Evolutionary conservation across 148 eudicot species (phyloP).

Genomic region (Fagopyrum tataricum): DNA sequence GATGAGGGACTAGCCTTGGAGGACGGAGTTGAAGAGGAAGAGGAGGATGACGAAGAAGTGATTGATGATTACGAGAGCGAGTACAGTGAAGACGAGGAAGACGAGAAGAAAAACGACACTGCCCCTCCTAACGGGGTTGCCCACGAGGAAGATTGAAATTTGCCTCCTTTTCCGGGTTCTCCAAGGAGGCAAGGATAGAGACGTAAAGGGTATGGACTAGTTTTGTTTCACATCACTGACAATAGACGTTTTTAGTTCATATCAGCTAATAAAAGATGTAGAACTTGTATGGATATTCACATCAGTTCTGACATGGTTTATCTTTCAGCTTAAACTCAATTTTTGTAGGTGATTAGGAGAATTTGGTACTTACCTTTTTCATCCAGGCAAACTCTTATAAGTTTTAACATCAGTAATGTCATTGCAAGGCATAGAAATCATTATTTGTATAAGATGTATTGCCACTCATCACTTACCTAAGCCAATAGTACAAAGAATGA

Average conservation of each 20-base stretch:
- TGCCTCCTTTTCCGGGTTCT: background rate
- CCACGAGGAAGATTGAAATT: background rate
- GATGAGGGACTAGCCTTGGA: constrained; percentile 29
- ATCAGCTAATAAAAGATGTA: background rate
- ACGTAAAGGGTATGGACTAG: background rate
- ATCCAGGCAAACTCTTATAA: background rate
- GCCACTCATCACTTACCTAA: constrained; percentile 4
- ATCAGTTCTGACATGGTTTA: background rate
- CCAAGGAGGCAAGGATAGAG: background rate
- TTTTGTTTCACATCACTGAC: constrained; percentile 1
- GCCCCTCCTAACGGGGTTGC: background rate
- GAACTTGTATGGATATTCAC: background rate
- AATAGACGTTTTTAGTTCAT: background rate
- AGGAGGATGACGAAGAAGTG: constrained; percentile 29
- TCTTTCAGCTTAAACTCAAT: background rate
- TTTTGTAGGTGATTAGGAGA: background rate
- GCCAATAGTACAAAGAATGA: constrained; percentile 8
- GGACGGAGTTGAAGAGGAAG: constrained; percentile 34
- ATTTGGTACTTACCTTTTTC: background rate
- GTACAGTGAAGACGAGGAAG: constrained; percentile 52
- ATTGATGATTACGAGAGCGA: constrained; percentile 48
- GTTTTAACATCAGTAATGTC: background rate
- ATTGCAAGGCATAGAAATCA: background rate
- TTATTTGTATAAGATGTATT: constrained; percentile 5
- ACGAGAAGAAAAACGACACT: constrained; percentile 16